Base-by-base conservation (phyloP, 1,139 yeast genomes). In the Saccharomyces hybrid region DNA sequence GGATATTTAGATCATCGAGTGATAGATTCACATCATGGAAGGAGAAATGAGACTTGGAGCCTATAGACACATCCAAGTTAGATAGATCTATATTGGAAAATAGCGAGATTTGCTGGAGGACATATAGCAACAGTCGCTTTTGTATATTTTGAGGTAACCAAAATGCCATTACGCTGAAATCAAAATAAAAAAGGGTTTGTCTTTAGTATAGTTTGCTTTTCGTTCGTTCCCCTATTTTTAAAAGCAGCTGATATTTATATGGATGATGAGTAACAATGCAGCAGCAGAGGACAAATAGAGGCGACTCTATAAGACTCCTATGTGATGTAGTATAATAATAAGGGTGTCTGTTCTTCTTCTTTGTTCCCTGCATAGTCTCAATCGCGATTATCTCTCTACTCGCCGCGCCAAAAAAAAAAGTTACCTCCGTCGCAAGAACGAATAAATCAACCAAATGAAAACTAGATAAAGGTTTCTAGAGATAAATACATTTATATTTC, bases 71-170 rank as follows among this genome's bases (percentile, higher is more conserved):
- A 65, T 88, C 95, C 55, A 90, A 71, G 65, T 89, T 86, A 14
- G 90, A 86, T 34, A 88, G 74, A 66, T 89, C 95, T 28, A 89
- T 79, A 64, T 87, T 88, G 1, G 96, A 85, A 66, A 90, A 88
- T 46, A 90, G 71, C n/a, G 91, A 83, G 44, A 90, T 78, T 68
- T 88, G 95, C 65, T 86, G 89, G 25, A 90, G 77, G 4, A 89
- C 82, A 70, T 88, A 89, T 51, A 86, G 79, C 52, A 90, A 79
- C 50, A 90, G 80, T 63, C 96, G 76, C 70, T 87, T 86, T 66
- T 89, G 96, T 49, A 90, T 77, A 67, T 84, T 85, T 66, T 85
- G 91, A 9, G 95, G 93, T 68, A 86, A 78, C 95, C 95, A 87
- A 51, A 86, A 83, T 64, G 80, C 78, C 85, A 81, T 81, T 28